Base-by-base conservation (phyloP, 2,329 filamentous ascomycete genomes). In the Penicillium hordei region DNA sequence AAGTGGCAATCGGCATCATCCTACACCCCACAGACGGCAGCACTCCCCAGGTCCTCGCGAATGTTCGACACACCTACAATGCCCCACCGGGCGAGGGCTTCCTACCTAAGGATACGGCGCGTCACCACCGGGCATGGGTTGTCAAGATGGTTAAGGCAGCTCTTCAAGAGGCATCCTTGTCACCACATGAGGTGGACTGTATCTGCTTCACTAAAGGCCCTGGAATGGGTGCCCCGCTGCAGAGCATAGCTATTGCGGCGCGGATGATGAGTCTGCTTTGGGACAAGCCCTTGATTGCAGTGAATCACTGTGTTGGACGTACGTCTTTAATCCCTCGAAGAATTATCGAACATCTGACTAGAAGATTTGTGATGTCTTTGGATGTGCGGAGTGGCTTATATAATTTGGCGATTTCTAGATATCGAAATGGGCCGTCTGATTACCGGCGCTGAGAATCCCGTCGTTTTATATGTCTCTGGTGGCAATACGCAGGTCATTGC, bases 391-490 rank as follows among this genome's bases (percentile, higher is more conserved):
- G 19, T 40, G 38, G 6, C 12, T 40, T 40, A 40, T 40, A 57
- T 44, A 42, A 29, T 48, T 8, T 33, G 36, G 3, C 19, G 29
- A 34, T 34, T 42, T 42, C 44, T 51, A 81, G 82, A 99, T 76
- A 97, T 99, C 69, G 94, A 99, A 79, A 99, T 99, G 94, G 94
- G 94, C 33, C 85, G 94, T 51, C 84, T 89, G 59, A 96, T 99
- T 72, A 97, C 94, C 4, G 90, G 90, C 59, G 92, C 94, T 15
- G 79, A 84, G 21, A 93, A 97, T 76, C 94, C 94, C 0, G 93
- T 97, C 34, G 94, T 99, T 46, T 81, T 99, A 38, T 99, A 99
- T 90, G 34, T 38, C 34, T 38, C 34, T 19, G 34, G 34, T 5
- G 17, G 34, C 34, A 38, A 38, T 17, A 38, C 34, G 15, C 34